Conservation (phyloP, 805 yeast genomes). For the Saccharomycopsis synnaedendra region DNA sequence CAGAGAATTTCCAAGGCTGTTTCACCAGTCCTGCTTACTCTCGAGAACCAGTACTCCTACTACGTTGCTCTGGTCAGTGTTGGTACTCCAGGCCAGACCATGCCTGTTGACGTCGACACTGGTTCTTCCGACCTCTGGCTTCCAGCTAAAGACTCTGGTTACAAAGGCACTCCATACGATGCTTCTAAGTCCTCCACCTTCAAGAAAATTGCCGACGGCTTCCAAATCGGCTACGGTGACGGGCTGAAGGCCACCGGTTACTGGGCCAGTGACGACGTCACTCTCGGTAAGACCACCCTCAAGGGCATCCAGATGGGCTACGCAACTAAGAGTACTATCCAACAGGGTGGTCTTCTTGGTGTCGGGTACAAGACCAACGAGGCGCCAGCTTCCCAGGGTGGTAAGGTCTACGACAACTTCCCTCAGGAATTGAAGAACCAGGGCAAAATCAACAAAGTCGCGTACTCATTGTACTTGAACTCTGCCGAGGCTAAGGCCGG, state of each 20-base stretch:
- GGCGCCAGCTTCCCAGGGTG: conserved; percentile 31
- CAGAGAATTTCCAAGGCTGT: too few species aligned
- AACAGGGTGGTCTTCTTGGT: conserved; percentile 50
- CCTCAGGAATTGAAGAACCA: conserved; percentile 49
- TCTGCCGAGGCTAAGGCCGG: conserved; percentile 33
- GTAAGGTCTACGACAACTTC: conserved; percentile 43
- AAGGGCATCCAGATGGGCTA: conserved; percentile 13
- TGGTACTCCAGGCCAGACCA: conserved; percentile 35
- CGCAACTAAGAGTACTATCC: conserved; percentile 14
- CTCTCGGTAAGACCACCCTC: conserved; percentile 16
- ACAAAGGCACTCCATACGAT: conserved; percentile 26
- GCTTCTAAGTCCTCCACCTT: conserved; percentile 24
- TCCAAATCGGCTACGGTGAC: conserved; percentile 36
- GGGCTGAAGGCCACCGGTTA: conserved; percentile 37
- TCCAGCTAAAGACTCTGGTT: conserved; percentile 20
- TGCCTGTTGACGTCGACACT: conserved; percentile 34
- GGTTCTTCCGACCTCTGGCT: conserved; percentile 43
- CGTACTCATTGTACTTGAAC: conserved; percentile 56
- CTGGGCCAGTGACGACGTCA: conserved; percentile 23
- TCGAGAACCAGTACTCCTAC: conserved; percentile 31
- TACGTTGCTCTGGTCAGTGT: conserved; percentile 32
- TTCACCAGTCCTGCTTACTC: conserved; percentile 17
- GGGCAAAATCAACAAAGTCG: conserved; percentile 43
- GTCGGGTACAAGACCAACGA: conserved; percentile 65
- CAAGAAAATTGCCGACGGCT: conserved; percentile 23